Conservation (phyloP, 148 eudicot species). For the Amaranthus hypochondriacus region DNA sequence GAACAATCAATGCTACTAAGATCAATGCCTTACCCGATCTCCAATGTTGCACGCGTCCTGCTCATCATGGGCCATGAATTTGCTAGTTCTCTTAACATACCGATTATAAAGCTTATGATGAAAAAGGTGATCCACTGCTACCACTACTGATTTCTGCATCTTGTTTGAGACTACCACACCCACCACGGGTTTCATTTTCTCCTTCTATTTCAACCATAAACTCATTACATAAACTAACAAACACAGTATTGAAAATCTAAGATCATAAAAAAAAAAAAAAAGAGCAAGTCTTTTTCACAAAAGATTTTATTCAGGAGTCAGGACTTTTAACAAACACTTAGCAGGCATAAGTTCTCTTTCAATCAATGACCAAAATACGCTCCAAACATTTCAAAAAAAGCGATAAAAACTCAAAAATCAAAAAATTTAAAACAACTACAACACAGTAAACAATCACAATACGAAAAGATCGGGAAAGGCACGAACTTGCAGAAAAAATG, state of each 20-base stretch:
- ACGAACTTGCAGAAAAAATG: too few relatives aligned
- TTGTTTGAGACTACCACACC: conserved; percentile 52
- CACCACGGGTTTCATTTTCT: conserved; percentile 43
- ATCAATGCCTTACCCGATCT: conserved; percentile 34
- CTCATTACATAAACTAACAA: not conserved
- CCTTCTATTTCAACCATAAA: not conserved
- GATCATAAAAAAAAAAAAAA: too few relatives aligned
- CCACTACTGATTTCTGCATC: conserved; percentile 55
- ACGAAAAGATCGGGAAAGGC: too few relatives aligned
- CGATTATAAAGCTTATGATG: conserved; percentile 37
- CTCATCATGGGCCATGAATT: conserved; percentile 57
- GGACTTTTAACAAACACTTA: conserved; percentile 2
- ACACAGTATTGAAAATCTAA: not conserved
- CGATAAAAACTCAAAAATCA: too few relatives aligned
- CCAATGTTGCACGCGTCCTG: conserved; percentile 45
- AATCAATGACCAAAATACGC: not conserved
- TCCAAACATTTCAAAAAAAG: too few relatives aligned
- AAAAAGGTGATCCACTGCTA: conserved; percentile 45
- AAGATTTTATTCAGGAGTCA: not conserved
- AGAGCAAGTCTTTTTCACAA: too few relatives aligned
- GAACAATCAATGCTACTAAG: not conserved
- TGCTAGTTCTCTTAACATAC: conserved; percentile 40
- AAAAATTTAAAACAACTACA: too few relatives aligned
- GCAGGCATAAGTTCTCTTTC: not conserved
- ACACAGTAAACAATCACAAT: too few relatives aligned